Percentiles rank a stretch among this genome's conserved stretches.
These are phyloP conservation scores for Cyclospora cayetanensis DNA, from an alignment of 169 alveolate genomes.

Conservation along the genomic window DNA sequence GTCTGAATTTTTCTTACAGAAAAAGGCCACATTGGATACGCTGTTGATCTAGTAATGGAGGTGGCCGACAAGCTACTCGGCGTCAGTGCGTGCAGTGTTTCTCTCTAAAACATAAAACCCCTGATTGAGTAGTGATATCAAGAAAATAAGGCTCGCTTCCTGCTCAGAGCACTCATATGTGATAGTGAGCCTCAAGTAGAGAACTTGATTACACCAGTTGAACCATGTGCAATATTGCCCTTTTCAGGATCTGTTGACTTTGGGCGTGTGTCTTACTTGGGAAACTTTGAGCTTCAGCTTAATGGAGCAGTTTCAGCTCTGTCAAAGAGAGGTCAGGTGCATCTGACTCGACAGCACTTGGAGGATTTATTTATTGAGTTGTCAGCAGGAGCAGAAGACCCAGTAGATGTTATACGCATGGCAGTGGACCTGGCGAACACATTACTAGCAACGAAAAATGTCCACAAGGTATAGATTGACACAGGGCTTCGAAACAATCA, in stretches of 20 bases:
- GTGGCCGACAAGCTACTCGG: not conserved
- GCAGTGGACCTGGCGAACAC: slow-evolving; percentile 2
- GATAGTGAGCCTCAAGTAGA: too few relatives aligned
- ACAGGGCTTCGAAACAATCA: too few relatives aligned
- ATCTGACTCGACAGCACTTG: not conserved
- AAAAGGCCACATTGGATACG: not conserved
- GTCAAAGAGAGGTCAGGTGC: not conserved
- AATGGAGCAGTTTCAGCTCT: not conserved
- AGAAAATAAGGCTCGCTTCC: too few relatives aligned
- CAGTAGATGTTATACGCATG: not conserved
- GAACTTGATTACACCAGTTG: not conserved
- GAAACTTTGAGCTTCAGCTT: not conserved
- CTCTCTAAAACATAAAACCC: not conserved
- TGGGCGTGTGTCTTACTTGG: not conserved
- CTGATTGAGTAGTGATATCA: too few relatives aligned
- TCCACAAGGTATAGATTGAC: too few relatives aligned
- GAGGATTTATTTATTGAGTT: not conserved
- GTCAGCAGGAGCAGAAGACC: not conserved
- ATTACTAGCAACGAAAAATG: not conserved
- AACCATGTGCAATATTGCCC: not conserved
- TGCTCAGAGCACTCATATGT: too few relatives aligned
- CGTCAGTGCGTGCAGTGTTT: not conserved
- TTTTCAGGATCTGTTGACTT: not conserved
- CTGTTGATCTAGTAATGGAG: not conserved
- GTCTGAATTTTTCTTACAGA: not conserved